phyloP scores from a whole-genome alignment of 2,329 filamentous ascomycete genomes.

The Tolypocladium guangdongense region DNA sequence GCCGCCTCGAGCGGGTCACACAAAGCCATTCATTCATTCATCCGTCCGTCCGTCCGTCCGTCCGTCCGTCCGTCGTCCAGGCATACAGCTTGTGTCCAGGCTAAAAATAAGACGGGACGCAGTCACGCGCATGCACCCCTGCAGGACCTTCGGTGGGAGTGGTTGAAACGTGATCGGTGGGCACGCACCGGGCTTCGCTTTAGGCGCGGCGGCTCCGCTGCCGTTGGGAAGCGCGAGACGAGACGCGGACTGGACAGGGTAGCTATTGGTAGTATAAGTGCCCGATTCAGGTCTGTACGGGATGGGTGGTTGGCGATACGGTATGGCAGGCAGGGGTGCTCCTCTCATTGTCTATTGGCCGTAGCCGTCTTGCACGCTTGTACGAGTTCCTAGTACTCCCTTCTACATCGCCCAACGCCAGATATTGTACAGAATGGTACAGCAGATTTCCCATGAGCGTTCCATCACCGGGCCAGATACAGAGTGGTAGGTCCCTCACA shows the following conservation, averaged over 20 bases:
- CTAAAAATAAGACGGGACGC: neutral
- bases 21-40: neutral
- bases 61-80: no score
- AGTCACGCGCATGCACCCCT: neutral
- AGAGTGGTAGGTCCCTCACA: conserved; percentile 4
- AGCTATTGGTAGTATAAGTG: neutral
- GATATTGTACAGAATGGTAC: neutral
- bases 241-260: neutral
- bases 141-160: neutral
- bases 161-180: neutral
- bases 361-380: no score
- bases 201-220: neutral
- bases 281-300: neutral
- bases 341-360: neutral
- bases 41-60: no score
- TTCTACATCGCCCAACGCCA: neutral
- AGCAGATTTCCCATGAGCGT: no score
- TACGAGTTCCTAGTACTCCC: no score
- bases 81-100: neutral
- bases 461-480: neutral
- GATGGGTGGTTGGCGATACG: neutral
- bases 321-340: neutral
- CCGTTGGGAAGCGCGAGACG: neutral
- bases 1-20: neutral
- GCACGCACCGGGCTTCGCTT: neutral